Percentiles rank a stretch among this genome's conserved stretches.
phyloP scores from a whole-genome alignment of 129 eudicot genomes.

The Mikania micrantha region DNA sequence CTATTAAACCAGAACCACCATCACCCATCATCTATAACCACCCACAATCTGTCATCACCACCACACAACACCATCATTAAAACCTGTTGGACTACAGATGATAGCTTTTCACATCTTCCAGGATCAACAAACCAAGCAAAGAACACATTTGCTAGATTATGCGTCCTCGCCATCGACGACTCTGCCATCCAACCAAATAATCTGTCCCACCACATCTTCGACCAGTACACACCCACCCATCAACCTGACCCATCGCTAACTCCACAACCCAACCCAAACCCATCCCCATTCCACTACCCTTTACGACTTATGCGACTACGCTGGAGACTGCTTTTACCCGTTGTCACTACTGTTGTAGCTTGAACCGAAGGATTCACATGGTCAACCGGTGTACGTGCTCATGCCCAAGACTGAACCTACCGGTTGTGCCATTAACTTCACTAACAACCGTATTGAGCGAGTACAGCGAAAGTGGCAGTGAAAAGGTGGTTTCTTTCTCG shows the following conservation, averaged over 20 bases:
- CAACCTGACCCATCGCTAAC: conserved; percentile 26
- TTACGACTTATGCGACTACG: conserved; percentile 66
- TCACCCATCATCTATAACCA: no score
- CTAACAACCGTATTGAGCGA: conserved; percentile 69
- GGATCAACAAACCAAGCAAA: conserved; percentile 17
- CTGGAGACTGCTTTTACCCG: conserved; percentile 28
- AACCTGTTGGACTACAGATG: conserved; percentile 26
- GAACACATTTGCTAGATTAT: conserved; percentile 56
- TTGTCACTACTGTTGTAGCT: conserved; percentile 19
- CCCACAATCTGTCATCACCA: no score
- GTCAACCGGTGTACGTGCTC: conserved; percentile 45
- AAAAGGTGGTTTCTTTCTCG: no score
- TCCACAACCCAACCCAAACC: conserved; percentile 22
- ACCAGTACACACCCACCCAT: no score
- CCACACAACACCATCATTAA: no score
- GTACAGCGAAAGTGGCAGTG: no score
- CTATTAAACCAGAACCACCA: no score
- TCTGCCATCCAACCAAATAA: conserved; percentile 33
- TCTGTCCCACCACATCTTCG: conserved; percentile 19
- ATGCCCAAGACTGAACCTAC: conserved; percentile 75
- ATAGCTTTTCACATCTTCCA: conserved; percentile 20
- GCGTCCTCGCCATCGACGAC: conserved; percentile 33
- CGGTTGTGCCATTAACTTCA: conserved; percentile 35
- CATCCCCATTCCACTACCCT: conserved; percentile 39
- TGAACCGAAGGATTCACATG: conserved; percentile 26